phyloP scores from a whole-genome alignment of 1,139 yeast species.

The Saccharomycopsis phalli region DNA sequence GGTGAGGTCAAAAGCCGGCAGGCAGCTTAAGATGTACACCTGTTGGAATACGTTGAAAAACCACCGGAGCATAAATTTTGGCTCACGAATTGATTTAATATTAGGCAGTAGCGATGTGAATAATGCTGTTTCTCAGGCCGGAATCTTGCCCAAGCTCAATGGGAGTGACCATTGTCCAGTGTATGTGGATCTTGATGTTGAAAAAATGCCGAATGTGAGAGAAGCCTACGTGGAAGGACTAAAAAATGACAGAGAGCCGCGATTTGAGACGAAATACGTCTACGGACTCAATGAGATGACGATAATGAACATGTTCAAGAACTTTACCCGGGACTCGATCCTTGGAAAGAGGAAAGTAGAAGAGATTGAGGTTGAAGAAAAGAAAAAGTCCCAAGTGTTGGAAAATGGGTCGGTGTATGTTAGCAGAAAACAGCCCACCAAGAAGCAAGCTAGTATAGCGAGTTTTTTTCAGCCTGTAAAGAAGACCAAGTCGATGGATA shows the following conservation, averaged over 20 bases:
- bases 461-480: constrained; percentile 25
- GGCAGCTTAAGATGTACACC: constrained; percentile 63
- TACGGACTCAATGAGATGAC: constrained; percentile 46
- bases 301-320: constrained; percentile 43
- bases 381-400: not conserved
- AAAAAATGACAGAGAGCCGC: constrained; percentile 17
- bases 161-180: constrained; percentile 98
- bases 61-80: constrained; percentile 76
- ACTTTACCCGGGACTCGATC: constrained; percentile 16
- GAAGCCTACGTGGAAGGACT: constrained; percentile 1
- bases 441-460: constrained; percentile 24
- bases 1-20: constrained; percentile 49
- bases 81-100: constrained; percentile 80
- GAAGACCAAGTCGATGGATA: constrained; percentile 8
- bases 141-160: constrained; percentile 57
- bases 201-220: constrained; percentile 9
- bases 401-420: constrained; percentile 19
- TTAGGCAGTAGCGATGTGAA: constrained; percentile 37
- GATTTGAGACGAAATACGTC: constrained; percentile 48
- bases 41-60: constrained; percentile 85
- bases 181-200: constrained; percentile 50
- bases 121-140: constrained; percentile 36
- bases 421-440: constrained; percentile 24
- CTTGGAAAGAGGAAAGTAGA: constrained; percentile 20
- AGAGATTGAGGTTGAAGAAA: constrained; percentile 1